phyloP scores from a whole-genome alignment of 169 alveolate genomes.

The Plasmodium sp. region DNA sequence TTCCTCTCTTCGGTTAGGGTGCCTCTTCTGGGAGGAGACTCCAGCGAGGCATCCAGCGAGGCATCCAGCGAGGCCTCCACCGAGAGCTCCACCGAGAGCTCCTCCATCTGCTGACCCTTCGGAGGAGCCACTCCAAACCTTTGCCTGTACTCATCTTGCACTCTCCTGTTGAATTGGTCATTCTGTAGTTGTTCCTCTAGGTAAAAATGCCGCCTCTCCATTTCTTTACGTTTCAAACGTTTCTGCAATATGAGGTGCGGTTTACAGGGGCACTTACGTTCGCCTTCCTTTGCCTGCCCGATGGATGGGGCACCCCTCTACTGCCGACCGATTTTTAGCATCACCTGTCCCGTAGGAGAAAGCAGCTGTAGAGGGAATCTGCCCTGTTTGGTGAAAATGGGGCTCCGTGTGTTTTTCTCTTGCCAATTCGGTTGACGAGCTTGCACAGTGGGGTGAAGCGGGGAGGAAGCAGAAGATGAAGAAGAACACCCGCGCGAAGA shows the following conservation, averaged over 20 bases:
- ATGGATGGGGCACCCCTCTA: neutral
- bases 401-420: neutral
- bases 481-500: neutral
- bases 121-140: neutral
- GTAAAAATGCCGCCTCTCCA: constrained; percentile 2
- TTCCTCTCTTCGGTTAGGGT: neutral
- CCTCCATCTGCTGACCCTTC: constrained; percentile 27
- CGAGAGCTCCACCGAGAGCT: neutral
- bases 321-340: neutral
- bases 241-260: neutral
- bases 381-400: neutral
- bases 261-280: neutral
- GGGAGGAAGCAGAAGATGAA: neutral
- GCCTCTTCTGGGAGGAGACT: neutral
- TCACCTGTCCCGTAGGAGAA: neutral
- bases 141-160: constrained; percentile 32
- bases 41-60: neutral
- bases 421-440: neutral
- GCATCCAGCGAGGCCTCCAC: too few relatives aligned
- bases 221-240: neutral
- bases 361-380: neutral
- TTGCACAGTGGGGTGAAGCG: neutral
- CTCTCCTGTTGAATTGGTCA: constrained; percentile 14
- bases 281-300: neutral
- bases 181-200: constrained; percentile 20